These are phyloP conservation scores for Brachypodium distachyon DNA, from an alignment of 202 grass and related monocot species.

Conservation along the genomic window DNA sequence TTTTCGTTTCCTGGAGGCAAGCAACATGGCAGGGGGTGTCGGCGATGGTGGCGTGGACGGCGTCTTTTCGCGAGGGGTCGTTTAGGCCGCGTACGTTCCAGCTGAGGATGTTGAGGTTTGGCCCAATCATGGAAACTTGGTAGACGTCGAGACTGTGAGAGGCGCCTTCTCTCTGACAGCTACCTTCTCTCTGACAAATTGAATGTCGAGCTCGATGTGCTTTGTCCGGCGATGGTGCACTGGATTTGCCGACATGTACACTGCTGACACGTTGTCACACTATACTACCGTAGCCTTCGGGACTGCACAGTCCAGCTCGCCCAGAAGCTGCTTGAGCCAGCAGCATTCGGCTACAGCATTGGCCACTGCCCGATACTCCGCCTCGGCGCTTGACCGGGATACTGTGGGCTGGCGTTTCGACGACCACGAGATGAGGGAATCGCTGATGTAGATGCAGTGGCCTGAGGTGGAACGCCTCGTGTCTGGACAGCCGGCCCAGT, in stretches of 20 bases:
- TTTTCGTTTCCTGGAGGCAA: too few relatives aligned
- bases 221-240: background rate
- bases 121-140: too few relatives aligned
- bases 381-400: background rate
- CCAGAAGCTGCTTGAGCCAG: background rate
- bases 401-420: too few relatives aligned
- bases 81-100: too few relatives aligned
- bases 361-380: background rate
- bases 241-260: background rate
- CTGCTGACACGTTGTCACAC: background rate
- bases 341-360: background rate
- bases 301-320: background rate
- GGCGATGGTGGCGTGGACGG: too few relatives aligned
- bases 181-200: background rate
- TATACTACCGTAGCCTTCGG: background rate
- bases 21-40: too few relatives aligned
- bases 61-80: too few relatives aligned
- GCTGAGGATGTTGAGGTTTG: too few relatives aligned
- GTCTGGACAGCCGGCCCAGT: background rate
- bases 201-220: background rate
- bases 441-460: background rate
- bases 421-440: too few relatives aligned
- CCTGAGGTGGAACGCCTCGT: too few relatives aligned
- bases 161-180: too few relatives aligned
- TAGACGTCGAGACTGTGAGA: too few relatives aligned